Evolutionary conservation across 108 stramenopile genomes (phyloP), one percentile per base, ranked within the genome.

Genomic region (Cyclotella kingstonii): DNA sequence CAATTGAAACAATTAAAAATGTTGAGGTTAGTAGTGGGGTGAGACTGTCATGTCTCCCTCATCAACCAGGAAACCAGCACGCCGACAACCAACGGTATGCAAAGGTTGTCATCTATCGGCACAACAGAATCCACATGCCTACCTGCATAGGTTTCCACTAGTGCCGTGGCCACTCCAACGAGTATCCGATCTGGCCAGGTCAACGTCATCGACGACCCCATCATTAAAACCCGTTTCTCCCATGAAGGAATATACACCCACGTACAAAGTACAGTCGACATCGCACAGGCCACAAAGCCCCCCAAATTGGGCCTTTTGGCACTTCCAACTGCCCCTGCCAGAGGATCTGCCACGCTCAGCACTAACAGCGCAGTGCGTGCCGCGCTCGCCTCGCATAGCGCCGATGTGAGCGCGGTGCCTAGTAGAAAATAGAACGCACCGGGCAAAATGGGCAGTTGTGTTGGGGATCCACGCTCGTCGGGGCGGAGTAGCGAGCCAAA

Each of bases 391-490:
- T 59, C 17, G 53, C 61, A 75, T 8, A 66, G 40, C 12, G 48
- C 29, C 15, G 65, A 45, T 0, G 53, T 41, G 1, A 67, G 1
- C 11, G 66, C 29, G 1, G 56, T 44, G 11, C 76, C 76, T 18
- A 76, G 57, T 8, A 76, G 69, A 27, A 69, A 76, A 25, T 76
- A 76, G 44, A 76, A 76, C 40, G 76, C 76, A 17, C 76, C 76
- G 7, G 76, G 70, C 5, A 70, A 40, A 5, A 48, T 33, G 10
- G 76, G 73, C n/a, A 3, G 18, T 18, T 21, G 30, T 43, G 5
- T 19, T 29, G 4, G 41, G 26, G 40, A 26, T 23, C 74, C 70
- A 17, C 35, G 31, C 33, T 77, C 76, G 7, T 77, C 70, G 10
- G 33, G 46, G 7, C 76, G 50, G 6, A 77, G 38, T 51, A 77